Conservation (phyloP, 495 filamentous ascomycete genomes). For the Aspergillus ellipticus region DNA sequence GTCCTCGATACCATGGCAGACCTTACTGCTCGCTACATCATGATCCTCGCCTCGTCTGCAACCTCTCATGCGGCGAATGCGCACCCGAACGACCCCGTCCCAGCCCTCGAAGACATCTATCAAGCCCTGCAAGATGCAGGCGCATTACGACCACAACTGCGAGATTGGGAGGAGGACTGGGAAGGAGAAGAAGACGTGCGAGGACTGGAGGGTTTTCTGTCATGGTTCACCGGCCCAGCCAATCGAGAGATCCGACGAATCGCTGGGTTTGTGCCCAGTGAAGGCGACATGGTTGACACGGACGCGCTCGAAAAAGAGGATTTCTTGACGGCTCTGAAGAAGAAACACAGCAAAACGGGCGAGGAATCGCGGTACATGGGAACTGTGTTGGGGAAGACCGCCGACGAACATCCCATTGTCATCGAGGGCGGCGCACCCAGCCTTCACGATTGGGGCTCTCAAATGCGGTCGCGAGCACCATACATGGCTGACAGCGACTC, state of each 20-base stretch:
- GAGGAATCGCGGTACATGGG: constrained; percentile 78
- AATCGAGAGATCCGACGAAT: constrained; percentile 72
- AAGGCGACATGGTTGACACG: constrained; percentile 42
- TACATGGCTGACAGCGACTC: constrained; percentile 32
- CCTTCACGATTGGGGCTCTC: constrained; percentile 61
- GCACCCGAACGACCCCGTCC: constrained; percentile 46
- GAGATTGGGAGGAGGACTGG: constrained; percentile 56
- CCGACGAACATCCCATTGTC: constrained; percentile 60
- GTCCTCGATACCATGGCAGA: constrained; percentile 78
- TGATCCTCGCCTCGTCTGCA: constrained; percentile 61
- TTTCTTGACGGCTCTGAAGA: constrained; percentile 73
- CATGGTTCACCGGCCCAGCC: constrained; percentile 64
- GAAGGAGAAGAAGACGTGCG: constrained; percentile 64
- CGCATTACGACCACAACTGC: constrained; percentile 59
- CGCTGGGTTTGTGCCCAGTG: constrained; percentile 50
- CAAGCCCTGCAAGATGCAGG: constrained; percentile 77
- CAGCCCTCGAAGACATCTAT: constrained; percentile 71
- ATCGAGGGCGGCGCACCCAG: constrained; percentile 72
- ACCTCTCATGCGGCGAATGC: constrained; percentile 56
- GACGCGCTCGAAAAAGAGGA: constrained; percentile 60
- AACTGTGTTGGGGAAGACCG: constrained; percentile 68
- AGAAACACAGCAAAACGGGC: constrained; percentile 78
- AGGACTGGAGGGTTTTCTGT: constrained; percentile 67
- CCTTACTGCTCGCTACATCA: constrained; percentile 68
- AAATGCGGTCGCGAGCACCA: constrained; percentile 31